A percentile compares a stretch with the other conserved stretches of the same genome.
These are phyloP conservation scores for Penicillium antarcticum DNA, from an alignment of 495 filamentous ascomycete genomes.

Conservation along the genomic window DNA sequence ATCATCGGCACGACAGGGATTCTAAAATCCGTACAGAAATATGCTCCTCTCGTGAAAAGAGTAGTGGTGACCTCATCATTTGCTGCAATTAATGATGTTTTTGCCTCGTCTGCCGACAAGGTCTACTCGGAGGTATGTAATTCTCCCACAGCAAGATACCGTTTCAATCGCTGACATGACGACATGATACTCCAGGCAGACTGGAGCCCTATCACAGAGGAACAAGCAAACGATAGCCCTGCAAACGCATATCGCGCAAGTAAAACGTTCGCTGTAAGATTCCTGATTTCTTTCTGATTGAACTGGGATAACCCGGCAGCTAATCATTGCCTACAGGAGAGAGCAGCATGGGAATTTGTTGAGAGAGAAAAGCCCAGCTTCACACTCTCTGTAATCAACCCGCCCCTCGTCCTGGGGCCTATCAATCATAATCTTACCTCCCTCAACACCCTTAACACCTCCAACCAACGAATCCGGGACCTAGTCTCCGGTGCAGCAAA, in stretches of 20 bases:
- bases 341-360: conserved; percentile 66
- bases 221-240: conserved; percentile 46
- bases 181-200: conserved; percentile 31
- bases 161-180: background rate
- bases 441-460: conserved; percentile 55
- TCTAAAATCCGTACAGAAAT: conserved; percentile 39
- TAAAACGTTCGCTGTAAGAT: conserved; percentile 39
- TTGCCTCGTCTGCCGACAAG: conserved; percentile 31
- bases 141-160: background rate
- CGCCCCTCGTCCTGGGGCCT: conserved; percentile 60
- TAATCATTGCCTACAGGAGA: conserved; percentile 27
- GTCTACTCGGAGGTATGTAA: conserved; percentile 52
- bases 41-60: conserved; percentile 44
- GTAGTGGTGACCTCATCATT: conserved; percentile 73
- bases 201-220: conserved; percentile 74
- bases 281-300: no score
- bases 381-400: conserved; percentile 58
- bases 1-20: conserved; percentile 43
- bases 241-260: conserved; percentile 44
- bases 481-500: conserved; percentile 54
- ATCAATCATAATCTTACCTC: conserved; percentile 46
- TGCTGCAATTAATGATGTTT: conserved; percentile 60
- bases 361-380: conserved; percentile 61
- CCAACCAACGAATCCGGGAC: conserved; percentile 46
- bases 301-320: no score